Evolutionary conservation across 2,329 filamentous ascomycete genomes (phyloP).

Genomic region (Elsinoe perseae): DNA sequence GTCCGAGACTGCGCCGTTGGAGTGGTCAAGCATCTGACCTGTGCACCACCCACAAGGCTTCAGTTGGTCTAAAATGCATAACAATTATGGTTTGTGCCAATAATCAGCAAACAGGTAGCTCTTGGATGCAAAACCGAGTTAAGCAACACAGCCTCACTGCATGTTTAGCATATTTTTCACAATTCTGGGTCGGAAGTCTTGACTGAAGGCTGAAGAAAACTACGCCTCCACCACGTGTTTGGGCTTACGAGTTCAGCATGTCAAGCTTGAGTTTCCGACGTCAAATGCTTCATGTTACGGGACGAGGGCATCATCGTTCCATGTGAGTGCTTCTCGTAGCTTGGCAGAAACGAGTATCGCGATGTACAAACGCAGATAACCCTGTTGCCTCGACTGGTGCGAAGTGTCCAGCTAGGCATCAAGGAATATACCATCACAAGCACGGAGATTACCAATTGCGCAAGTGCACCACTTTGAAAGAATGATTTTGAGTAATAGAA

Average conservation of each 20-base stretch:
- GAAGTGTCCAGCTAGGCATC: too few species aligned
- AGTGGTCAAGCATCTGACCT: not conserved
- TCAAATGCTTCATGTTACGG: not conserved
- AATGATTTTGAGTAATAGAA: too few species aligned
- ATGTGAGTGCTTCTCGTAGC: not conserved
- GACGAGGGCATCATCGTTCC: not conserved
- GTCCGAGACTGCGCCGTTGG: slow-evolving; percentile 1
- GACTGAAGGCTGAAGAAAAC: not conserved
- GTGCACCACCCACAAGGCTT: not conserved
- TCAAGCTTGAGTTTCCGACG: not conserved
- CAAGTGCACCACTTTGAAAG: too few species aligned
- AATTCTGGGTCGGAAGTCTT: not conserved
- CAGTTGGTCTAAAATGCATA: not conserved
- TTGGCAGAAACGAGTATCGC: not conserved
- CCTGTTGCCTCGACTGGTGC: too few species aligned
- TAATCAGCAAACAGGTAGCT: not conserved
- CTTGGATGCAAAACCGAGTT: not conserved
- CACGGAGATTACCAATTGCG: too few species aligned
- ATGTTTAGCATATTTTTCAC: not conserved
- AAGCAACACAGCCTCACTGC: not conserved
- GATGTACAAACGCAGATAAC: too few species aligned
- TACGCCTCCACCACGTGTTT: slow-evolving; percentile 4
- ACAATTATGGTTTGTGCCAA: not conserved
- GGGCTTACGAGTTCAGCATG: not conserved
- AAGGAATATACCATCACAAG: too few species aligned